A percentile compares a stretch with the other conserved stretches of the same genome.
These are phyloP conservation scores for Amphirosellinia nigrospora DNA, from an alignment of 495 filamentous ascomycete genomes.

Conservation along the genomic window DNA sequence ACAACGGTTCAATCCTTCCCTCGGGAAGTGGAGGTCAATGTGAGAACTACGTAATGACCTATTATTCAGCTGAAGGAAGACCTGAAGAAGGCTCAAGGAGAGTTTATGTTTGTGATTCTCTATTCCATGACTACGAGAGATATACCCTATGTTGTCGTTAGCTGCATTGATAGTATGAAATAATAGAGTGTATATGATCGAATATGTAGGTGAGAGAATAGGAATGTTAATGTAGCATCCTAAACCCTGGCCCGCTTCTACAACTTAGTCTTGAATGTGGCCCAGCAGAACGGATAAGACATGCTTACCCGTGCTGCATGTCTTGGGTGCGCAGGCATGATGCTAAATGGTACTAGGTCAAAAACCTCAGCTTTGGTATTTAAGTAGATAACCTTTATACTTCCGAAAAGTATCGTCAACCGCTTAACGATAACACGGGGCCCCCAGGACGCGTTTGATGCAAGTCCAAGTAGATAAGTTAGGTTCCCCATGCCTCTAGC, in stretches of 20 bases:
- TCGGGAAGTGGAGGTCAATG: not conserved
- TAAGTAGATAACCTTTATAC: too few species aligned
- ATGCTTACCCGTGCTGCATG: conserved; percentile 1
- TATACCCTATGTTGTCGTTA: not conserved
- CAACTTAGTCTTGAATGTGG: not conserved
- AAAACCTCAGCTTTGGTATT: not conserved
- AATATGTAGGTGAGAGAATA: not conserved
- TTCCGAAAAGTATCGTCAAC: too few species aligned
- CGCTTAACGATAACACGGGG: not conserved
- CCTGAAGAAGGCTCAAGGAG: too few species aligned
- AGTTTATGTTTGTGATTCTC: not conserved
- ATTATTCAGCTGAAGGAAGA: not conserved
- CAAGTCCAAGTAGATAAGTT: too few species aligned
- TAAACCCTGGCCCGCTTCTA: not conserved
- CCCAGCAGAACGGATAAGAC: not conserved
- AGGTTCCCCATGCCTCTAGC: not conserved
- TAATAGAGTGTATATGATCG: not conserved
- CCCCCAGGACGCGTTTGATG: too few species aligned
- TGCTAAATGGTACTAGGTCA: not conserved
- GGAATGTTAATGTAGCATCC: not conserved
- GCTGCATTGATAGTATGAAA: too few species aligned
- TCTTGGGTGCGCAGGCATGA: not conserved
- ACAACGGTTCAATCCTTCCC: not conserved
- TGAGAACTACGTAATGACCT: not conserved
- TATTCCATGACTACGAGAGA: not conserved